phyloP scores from a whole-genome alignment of 2,329 filamentous ascomycete species.

The Calonectria honghensis region DNA sequence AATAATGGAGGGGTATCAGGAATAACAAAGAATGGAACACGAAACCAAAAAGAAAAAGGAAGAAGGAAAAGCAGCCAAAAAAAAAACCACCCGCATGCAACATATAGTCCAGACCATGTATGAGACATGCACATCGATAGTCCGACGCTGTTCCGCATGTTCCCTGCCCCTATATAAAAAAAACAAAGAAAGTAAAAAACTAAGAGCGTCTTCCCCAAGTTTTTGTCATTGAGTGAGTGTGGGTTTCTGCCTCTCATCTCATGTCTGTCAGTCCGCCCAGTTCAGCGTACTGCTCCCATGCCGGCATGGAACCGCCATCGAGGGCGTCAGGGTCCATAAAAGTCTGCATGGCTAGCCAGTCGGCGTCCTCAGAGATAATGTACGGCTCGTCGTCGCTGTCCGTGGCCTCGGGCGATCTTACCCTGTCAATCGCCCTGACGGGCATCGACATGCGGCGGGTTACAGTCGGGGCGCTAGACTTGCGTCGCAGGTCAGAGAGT shows the following conservation, averaged over 20 bases:
- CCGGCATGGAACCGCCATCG: conserved; percentile 56
- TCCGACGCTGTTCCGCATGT: conserved; percentile 5
- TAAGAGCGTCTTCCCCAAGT: background rate
- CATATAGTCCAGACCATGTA: conserved; percentile 36
- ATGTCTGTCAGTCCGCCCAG: conserved; percentile 67
- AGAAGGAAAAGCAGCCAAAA: conserved; percentile 36
- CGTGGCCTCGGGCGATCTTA: conserved; percentile 33
- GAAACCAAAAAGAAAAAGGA: conserved; percentile 31
- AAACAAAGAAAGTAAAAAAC: background rate
- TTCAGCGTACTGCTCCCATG: conserved; percentile 69
- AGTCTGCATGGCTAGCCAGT: conserved; percentile 62
- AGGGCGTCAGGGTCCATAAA: conserved; percentile 56
- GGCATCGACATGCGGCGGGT: conserved; percentile 21
- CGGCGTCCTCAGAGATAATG: conserved; percentile 56
- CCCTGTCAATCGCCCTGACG: conserved; percentile 14
- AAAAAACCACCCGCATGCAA: background rate
- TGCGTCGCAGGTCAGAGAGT: conserved; percentile 49
- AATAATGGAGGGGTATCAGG: conserved; percentile 53
- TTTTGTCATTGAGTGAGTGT: background rate
- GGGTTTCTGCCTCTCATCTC: conserved; percentile 49
- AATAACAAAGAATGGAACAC: conserved; percentile 37
- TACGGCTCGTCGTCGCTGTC: conserved; percentile 54
- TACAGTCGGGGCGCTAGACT: background rate
- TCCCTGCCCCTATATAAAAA: background rate
- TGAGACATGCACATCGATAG: conserved; percentile 26